Percentiles rank a stretch among this genome's conserved stretches.
Conservation (phyloP, 768 basidiomycete genomes). For the Tulasnella sp. region DNA sequence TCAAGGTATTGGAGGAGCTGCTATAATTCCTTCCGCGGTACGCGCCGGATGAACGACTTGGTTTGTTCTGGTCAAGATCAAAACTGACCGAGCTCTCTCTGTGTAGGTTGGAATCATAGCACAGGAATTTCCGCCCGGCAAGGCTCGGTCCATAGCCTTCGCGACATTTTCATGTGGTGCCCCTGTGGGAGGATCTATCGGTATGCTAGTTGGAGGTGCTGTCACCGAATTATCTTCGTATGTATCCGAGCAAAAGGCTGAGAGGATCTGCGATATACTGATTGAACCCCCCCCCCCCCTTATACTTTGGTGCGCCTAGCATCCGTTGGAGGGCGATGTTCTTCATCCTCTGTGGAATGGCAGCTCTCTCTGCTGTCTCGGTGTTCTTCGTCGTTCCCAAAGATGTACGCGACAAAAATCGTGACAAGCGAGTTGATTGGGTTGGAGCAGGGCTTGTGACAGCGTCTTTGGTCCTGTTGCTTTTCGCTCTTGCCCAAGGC, state of each 20-base stretch:
- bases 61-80: too few species aligned
- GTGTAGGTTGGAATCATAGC: constrained; percentile 75
- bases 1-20: constrained; percentile 77
- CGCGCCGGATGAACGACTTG: constrained; percentile 25
- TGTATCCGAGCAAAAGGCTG: constrained; percentile 20
- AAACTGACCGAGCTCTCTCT: too few species aligned
- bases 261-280: too few species aligned
- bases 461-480: constrained; percentile 60
- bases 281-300: constrained; percentile 11
- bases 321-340: constrained; percentile 62
- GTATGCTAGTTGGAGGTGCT: constrained; percentile 52
- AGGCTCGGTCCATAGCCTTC: constrained; percentile 69
- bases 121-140: constrained; percentile 63
- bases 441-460: constrained; percentile 65
- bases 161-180: constrained; percentile 81
- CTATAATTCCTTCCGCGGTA: constrained; percentile 69
- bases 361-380: constrained; percentile 31
- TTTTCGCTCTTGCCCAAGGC: constrained; percentile 70
- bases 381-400: constrained; percentile 58
- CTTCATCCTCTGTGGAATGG: constrained; percentile 40
- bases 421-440: constrained; percentile 61
- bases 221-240: constrained; percentile 43
- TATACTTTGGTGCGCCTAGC: neutral
- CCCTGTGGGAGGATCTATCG: constrained; percentile 72
- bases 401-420: constrained; percentile 41